Conservation (phyloP, 2,329 filamentous ascomycete species). For the Zymoseptoria pseudotritici region DNA sequence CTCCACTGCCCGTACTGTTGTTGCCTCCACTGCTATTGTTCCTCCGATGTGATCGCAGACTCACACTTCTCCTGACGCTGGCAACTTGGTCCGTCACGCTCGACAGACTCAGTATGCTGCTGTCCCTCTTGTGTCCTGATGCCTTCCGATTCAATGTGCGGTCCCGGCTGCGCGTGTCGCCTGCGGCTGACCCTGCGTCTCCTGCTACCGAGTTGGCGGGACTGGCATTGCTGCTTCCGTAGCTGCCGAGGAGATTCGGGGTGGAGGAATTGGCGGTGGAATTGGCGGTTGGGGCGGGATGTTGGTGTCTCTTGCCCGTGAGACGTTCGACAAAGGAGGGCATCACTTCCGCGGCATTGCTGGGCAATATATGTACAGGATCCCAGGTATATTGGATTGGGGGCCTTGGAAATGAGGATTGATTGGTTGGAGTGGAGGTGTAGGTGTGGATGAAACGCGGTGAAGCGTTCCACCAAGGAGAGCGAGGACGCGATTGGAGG, state of each 20-base stretch:
- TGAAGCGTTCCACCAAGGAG: neutral
- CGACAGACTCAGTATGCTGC: slow-evolving; percentile 22
- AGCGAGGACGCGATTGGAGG: too few relatives aligned
- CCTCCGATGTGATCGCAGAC: slow-evolving; percentile 32
- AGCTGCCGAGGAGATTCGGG: neutral
- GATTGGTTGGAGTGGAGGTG: neutral
- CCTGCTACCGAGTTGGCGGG: neutral
- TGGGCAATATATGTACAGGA: neutral
- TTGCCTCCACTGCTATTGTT: slow-evolving; percentile 15
- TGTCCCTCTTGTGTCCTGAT: slow-evolving; percentile 18
- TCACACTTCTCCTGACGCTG: slow-evolving; percentile 33
- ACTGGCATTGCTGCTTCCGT: neutral
- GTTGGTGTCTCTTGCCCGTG: neutral
- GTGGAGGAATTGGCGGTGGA: neutral
- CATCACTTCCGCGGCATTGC: neutral
- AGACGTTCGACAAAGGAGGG: neutral
- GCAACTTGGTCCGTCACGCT: slow-evolving; percentile 32
- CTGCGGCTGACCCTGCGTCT: neutral
- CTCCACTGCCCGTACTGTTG: neutral
- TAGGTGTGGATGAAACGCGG: neutral
- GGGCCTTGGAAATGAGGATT: neutral
- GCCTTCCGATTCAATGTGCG: neutral
- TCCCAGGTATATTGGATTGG: neutral
- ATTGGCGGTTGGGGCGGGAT: neutral
- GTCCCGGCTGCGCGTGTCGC: neutral